Base-by-base conservation (phyloP, 148 eudicot genomes). In the Silene uniflora region DNA sequence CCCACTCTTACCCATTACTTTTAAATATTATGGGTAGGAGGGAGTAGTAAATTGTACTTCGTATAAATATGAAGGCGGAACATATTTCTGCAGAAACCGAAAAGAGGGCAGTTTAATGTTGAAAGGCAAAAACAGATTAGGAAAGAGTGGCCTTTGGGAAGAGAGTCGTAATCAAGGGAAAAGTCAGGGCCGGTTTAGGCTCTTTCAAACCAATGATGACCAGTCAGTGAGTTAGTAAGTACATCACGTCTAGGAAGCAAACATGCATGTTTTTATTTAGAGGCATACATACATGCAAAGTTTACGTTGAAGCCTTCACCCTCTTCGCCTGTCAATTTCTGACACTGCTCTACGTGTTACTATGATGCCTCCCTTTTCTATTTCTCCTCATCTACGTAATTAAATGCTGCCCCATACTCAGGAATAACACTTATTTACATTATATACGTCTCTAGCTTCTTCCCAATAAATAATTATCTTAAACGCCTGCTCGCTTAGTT, bases 241-340 rank as follows among this genome's bases (percentile, higher is more conserved):
- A 7, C 11, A 55, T 25, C 73, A 71, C 73, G 73, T 71, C 62
- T 52, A 52, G 13, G 22, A 71, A 13, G 42, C 14, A 71, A 59
- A 9, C 62, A 71, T 71, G 73, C 73, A 71, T 10, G 63, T 21
- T n/a, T 60, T 10, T 3, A 21, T 21, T 22, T 8, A 18, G 19
- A 24, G 22, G n/a, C 24, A 32, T n/a, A 13, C 54, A 47, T 47
- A n/a, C n/a, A n/a, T n/a, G 55, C 56, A 52, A 0, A 18, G 14
- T 12, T 52, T 13, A 52, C 54, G 52, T 67, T 67, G 71, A 67
- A 67, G 6, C 71, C 17, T 52, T 52, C 13, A 12, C 3, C 56
- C 2, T 19, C 63, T 67, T 67, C 39, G 10, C 27, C 2, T 24
- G 12, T 61, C 27, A 9, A 21, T 61, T 22, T 23, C 24, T 22